Evolutionary conservation across 768 basidiomycete genomes (phyloP).

Genomic region (Paxillus involutus): DNA sequence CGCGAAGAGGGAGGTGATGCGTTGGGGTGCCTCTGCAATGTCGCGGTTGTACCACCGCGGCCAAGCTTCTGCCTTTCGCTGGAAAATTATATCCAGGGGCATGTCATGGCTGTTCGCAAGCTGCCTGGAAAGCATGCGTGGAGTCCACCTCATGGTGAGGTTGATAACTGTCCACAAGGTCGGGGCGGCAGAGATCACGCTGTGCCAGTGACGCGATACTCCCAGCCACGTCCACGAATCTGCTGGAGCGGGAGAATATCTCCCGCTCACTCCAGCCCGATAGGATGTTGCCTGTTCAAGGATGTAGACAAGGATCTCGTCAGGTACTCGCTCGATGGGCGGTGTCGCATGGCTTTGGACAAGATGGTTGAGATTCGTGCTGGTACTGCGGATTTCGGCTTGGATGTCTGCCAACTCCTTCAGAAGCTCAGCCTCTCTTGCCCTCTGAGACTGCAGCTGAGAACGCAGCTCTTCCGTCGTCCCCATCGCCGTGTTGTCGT

Average conservation of each 20-base stretch:
- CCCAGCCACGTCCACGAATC: slow-evolving; percentile 6
- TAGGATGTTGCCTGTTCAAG: background rate
- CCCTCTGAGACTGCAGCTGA: background rate
- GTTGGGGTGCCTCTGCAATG: background rate
- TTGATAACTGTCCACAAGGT: slow-evolving; percentile 1
- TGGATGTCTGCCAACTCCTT: background rate
- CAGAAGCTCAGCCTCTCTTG: background rate
- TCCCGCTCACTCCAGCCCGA: background rate
- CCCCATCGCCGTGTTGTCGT: background rate
- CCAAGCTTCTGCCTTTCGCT: background rate
- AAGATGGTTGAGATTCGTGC: background rate
- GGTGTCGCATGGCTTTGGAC: background rate
- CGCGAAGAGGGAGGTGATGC: background rate
- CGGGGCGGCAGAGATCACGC: background rate
- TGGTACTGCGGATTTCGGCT: background rate
- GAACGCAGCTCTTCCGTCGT: background rate
- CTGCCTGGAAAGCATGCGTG: background rate
- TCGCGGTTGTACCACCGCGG: background rate
- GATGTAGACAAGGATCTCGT: background rate
- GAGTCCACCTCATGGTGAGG: background rate
- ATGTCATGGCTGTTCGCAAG: background rate
- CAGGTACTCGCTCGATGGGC: background rate
- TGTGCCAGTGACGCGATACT: background rate
- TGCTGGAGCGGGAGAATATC: background rate
- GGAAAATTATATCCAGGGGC: background rate